Base-by-base conservation (phyloP, 2,329 filamentous ascomycete genomes). In the Stemphylium lycopersici region DNA sequence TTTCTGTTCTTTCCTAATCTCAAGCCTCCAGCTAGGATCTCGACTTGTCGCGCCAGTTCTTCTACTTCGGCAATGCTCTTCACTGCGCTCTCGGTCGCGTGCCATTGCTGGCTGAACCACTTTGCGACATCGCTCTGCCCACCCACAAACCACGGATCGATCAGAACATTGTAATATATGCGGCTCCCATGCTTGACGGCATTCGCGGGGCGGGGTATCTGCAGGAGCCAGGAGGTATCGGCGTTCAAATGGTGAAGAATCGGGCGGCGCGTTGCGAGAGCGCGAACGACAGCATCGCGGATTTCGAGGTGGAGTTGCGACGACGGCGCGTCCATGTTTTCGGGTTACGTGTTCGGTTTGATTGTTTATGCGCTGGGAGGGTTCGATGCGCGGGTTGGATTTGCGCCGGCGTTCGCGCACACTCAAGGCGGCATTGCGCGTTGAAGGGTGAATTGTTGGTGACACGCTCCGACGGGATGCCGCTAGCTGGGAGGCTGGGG, bases 101-200 rank as follows among this genome's bases (percentile, higher is more conserved):
- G 87, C 79, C 81, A 87, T 70, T 89, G 87, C 62, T 84, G 84
- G 44, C 81, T 85, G 70, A 89, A 88, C 83, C 86, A 89, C 39
- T 76, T 73, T 2, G 84, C 84, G 8, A 88, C 82, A 67, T 89
- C 87, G 52, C 78, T 83, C 70, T 89, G 86, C 0, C 82, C 79
- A 2, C 86, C 86, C 13, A 78, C 73, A 2, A 89, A 77, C 87
- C 87, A 89, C 0, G 86, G 86, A 65, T 89, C 86, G 38, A 89
- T 79, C 16, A 89, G 73, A 44, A 89, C 78, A 65, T 89, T 88
- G 77, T 83, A 88, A 62, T 83, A 86, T 15, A 77, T 74, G 15
- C 81, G 79, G 44, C 66, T 68, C n/a, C 73, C 73, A 36, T 78
- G 77, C 42, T 71, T 76, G 18, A 75, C 65, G 2, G 75, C 74